Base-by-base conservation (phyloP, 495 filamentous ascomycete genomes). In the Lophiotrema nucula region DNA sequence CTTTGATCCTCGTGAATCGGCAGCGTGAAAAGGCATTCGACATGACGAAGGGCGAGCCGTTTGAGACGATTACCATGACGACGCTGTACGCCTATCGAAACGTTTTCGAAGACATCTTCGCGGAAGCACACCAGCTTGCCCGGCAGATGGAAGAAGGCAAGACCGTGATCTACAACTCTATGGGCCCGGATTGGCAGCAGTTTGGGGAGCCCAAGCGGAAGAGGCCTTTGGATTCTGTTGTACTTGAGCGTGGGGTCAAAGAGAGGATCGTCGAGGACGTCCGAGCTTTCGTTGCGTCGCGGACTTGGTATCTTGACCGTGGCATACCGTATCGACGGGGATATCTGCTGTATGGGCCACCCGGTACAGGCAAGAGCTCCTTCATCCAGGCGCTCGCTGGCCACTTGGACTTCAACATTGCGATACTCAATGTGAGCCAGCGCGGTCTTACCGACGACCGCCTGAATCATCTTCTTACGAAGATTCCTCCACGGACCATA, bases 301-400 rank as follows among this genome's bases (percentile, higher is more conserved):
- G 85, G 26, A 78, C 84, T 37, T 98, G 93, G 93, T 98, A 98
- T 64, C 81, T 91, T 24, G 89, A 97, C 67, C 86, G 93, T 5
- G 93, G 93, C 5, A 95, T 98, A 61, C 93, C 93, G 1, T 98
- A 97, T 59, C 84, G 93, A 27, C 79, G 93, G 19, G 93, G 93
- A 1, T 98, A 97, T 71, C 79, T 98, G 35, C 80, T 98, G 3
- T 92, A 96, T 67, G 93, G 93, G 0, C 92, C 92, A 2, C 95
- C 93, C 0, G 93, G 93, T 1, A 95, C 89, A 15, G 93, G 93
- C 19, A 98, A 98, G 72, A 96, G 86, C 62, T 95, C 89, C 1
- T 97, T 98, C 69, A 95, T 97, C 46, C 92, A 96, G 73, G 92
- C 95, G 2, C 75, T 98, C 25, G 93, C 93, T 1, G 95, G 91